A percentile compares a stretch with the other conserved stretches of the same genome.
Conservation (phyloP, 345 rosid genomes). For the Linum tenue region DNA sequence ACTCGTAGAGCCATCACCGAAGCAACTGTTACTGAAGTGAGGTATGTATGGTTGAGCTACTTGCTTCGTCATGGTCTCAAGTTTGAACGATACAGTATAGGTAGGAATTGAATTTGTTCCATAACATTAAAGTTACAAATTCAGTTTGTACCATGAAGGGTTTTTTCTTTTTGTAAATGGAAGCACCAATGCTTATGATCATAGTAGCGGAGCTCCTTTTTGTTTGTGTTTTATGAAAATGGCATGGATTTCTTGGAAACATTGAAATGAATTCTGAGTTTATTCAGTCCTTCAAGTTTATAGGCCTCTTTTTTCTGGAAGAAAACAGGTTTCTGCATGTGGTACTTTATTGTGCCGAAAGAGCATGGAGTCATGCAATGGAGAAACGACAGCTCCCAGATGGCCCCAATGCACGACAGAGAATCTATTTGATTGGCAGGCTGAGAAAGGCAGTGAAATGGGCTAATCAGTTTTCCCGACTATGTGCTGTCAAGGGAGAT, state of each 20-base stretch:
- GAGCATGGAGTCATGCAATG: conserved; percentile 99
- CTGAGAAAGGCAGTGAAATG: conserved; percentile 94
- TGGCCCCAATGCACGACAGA: conserved; percentile 87
- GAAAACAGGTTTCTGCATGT: conserved; percentile 75
- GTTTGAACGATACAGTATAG: background rate
- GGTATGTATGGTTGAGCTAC: conserved; percentile 33
- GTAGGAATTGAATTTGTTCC: too few relatives aligned
- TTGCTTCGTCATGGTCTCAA: background rate
- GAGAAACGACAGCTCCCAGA: conserved; percentile 93
- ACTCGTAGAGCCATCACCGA: conserved; percentile 58
- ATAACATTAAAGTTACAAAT: too few relatives aligned
- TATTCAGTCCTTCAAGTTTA: conserved; percentile 6
- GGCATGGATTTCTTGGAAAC: too few relatives aligned
- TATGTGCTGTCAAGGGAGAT: conserved; percentile 76
- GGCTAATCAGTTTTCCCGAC: conserved; percentile 68
- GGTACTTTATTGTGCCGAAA: conserved; percentile 83
- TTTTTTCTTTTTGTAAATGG: too few relatives aligned
- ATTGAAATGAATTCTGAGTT: background rate
- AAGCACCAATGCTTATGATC: too few relatives aligned
- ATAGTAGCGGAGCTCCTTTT: too few relatives aligned
- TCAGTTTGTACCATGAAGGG: too few relatives aligned
- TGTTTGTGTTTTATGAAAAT: too few relatives aligned
- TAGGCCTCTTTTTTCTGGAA: conserved; percentile 14
- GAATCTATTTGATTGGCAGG: conserved; percentile 83
- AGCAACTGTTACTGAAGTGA: conserved; percentile 83